Percentiles rank a stretch among this genome's conserved stretches.
Conservation (phyloP, 495 filamentous ascomycete genomes). For the Aspergillus haitiensis region DNA sequence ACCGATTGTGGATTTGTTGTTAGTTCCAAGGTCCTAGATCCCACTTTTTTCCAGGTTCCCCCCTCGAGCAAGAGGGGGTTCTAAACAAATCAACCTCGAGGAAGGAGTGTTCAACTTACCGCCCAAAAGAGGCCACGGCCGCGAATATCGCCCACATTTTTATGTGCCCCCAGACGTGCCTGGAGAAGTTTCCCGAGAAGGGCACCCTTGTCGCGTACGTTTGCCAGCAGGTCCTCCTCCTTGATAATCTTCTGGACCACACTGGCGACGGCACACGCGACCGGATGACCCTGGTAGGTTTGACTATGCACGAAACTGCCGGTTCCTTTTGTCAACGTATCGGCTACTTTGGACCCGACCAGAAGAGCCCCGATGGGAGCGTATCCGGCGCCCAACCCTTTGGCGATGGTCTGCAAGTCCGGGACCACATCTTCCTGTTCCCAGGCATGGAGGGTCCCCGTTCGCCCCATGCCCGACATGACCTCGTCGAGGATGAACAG, state of each 20-base stretch:
- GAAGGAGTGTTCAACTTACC: slow-evolving; percentile 30
- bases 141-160: slow-evolving; percentile 54
- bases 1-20: neutral
- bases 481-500: slow-evolving; percentile 69
- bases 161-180: slow-evolving; percentile 36
- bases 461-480: slow-evolving; percentile 71
- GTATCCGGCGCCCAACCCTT: slow-evolving; percentile 62
- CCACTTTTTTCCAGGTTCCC: too few relatives aligned
- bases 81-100: too few relatives aligned
- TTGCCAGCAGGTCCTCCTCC: slow-evolving; percentile 45
- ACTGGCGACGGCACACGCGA: slow-evolving; percentile 49
- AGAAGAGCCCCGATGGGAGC: slow-evolving; percentile 59
- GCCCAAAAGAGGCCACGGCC: slow-evolving; percentile 55
- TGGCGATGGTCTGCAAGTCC: slow-evolving; percentile 62
- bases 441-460: slow-evolving; percentile 64
- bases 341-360: slow-evolving; percentile 49
- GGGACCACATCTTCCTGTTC: slow-evolving; percentile 58
- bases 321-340: slow-evolving; percentile 50
- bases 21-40: neutral
- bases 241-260: slow-evolving; percentile 49
- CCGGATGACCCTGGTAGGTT: slow-evolving; percentile 54
- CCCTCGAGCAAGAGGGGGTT: too few relatives aligned
- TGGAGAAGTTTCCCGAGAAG: slow-evolving; percentile 42
- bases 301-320: slow-evolving; percentile 52
- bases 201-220: slow-evolving; percentile 46